Conservation (phyloP, 1,139 yeast genomes). For the Pichia sp. region DNA sequence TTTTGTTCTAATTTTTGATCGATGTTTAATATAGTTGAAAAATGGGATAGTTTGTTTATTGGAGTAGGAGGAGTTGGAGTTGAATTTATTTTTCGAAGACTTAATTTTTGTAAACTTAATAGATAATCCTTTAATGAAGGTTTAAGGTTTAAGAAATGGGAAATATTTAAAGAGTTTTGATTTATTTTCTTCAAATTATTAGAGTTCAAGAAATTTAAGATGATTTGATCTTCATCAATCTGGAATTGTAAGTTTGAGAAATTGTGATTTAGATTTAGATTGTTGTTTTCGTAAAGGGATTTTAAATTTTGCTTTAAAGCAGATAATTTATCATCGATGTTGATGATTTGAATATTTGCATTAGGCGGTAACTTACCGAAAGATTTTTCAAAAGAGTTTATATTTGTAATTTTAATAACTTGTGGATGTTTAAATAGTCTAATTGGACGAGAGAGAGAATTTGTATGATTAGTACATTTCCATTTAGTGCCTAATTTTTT, state of each 20-base stretch:
- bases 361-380: slow-evolving; percentile 37
- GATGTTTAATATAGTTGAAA: slow-evolving; percentile 34
- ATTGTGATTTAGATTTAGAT: slow-evolving; percentile 36
- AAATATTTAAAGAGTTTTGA: slow-evolving; percentile 28
- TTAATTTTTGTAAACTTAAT: slow-evolving; percentile 20
- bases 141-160: slow-evolving; percentile 12
- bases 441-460: slow-evolving; percentile 39
- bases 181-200: slow-evolving; percentile 33
- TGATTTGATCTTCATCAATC: slow-evolving; percentile 65
- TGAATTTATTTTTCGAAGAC: slow-evolving; percentile 2
- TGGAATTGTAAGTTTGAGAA: slow-evolving; percentile 46
- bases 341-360: slow-evolving; percentile 57
- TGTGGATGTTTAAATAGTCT: slow-evolving; percentile 51
- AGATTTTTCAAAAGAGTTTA: slow-evolving; percentile 44
- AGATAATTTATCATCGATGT: slow-evolving; percentile 29
- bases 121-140: slow-evolving; percentile 22
- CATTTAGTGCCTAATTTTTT: slow-evolving; percentile 78
- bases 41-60: slow-evolving; percentile 12
- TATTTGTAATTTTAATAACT: slow-evolving; percentile 48
- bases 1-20: slow-evolving; percentile 26
- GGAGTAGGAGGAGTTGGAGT: not conserved
- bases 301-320: slow-evolving; percentile 29
- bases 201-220: slow-evolving; percentile 65
- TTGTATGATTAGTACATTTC: slow-evolving; percentile 90
- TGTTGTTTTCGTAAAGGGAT: slow-evolving; percentile 34